These are phyloP conservation scores for Candida verbasci DNA, from an alignment of 805 yeast genomes.

Conservation along the genomic window DNA sequence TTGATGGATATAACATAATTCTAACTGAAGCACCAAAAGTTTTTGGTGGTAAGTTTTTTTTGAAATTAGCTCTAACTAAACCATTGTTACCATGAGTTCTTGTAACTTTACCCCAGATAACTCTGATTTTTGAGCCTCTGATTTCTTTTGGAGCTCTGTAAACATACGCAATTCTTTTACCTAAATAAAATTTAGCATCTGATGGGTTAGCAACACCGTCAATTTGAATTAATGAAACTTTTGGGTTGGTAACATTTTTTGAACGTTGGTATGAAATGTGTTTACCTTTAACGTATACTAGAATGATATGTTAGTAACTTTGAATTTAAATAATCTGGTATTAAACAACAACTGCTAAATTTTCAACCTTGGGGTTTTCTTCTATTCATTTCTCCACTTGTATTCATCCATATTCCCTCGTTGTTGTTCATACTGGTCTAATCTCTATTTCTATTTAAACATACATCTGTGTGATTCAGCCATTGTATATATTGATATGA, in stretches of 20 bases:
- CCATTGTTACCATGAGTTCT: constrained; percentile 99
- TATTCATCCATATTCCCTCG: too few species aligned
- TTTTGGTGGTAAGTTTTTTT: constrained; percentile 98
- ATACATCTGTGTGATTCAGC: constrained; percentile 98
- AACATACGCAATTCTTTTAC: constrained; percentile 99
- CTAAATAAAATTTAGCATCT: constrained; percentile 98
- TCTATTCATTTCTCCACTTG: too few species aligned
- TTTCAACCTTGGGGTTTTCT: too few species aligned
- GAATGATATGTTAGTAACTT: constrained; percentile 11
- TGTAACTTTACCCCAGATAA: constrained; percentile 98
- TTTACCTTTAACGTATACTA: constrained; percentile 99
- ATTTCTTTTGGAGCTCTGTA: constrained; percentile 98
- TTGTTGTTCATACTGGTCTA: too few species aligned
- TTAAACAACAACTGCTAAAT: too few species aligned
- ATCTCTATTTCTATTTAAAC: too few species aligned
- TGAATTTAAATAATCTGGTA: too few species aligned
- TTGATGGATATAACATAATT: constrained; percentile 99
- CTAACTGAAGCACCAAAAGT: constrained; percentile 99
- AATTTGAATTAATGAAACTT: constrained; percentile 92
- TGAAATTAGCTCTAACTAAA: constrained; percentile 98
- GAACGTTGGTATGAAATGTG: constrained; percentile 99
- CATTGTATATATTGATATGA: constrained; percentile 47
- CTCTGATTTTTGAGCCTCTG: constrained; percentile 99
- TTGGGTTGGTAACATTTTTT: constrained; percentile 96
- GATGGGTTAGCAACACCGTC: constrained; percentile 91